Percentiles rank a stretch among this genome's conserved stretches.
These are phyloP conservation scores for Collariella sp. DNA, from an alignment of 495 filamentous ascomycete species.

Conservation along the genomic window DNA sequence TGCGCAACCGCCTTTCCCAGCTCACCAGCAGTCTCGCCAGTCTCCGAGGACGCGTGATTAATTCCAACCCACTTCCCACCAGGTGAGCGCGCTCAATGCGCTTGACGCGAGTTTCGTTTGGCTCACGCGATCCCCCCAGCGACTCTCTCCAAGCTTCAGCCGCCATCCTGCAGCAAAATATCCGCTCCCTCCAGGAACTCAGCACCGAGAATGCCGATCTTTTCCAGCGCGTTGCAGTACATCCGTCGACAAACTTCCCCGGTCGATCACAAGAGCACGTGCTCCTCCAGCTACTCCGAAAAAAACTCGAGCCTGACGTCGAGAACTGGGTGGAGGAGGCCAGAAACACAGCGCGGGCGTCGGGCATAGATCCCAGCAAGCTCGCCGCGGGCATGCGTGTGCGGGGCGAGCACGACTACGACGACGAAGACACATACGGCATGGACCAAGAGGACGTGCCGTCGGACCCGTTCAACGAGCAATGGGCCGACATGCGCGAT, in stretches of 20 bases:
- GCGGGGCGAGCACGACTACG: slow-evolving; percentile 22
- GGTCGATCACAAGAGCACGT: slow-evolving; percentile 56
- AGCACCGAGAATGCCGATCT: slow-evolving; percentile 50
- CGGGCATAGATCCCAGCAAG: slow-evolving; percentile 16
- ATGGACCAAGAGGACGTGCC: slow-evolving; percentile 25
- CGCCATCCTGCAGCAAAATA: slow-evolving; percentile 55
- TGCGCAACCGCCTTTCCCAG: slow-evolving; percentile 61
- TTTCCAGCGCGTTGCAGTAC: slow-evolving; percentile 54
- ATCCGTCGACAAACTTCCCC: slow-evolving; percentile 69
- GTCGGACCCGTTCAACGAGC: slow-evolving; percentile 32
- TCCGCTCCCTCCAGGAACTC: slow-evolving; percentile 51
- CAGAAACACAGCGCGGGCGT: slow-evolving; percentile 28
- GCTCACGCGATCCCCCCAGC: slow-evolving; percentile 31
- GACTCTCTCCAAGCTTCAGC: slow-evolving; percentile 61
- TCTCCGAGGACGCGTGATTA: slow-evolving; percentile 37
- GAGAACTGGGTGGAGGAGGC: slow-evolving; percentile 64
- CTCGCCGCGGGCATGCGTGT: slow-evolving; percentile 5
- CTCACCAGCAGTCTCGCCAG: slow-evolving; percentile 58
- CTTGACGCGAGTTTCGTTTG: neutral
- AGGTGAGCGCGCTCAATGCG: slow-evolving; percentile 16
- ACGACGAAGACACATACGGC: slow-evolving; percentile 21
- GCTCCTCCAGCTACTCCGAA: slow-evolving; percentile 59
- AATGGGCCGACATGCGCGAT: slow-evolving; percentile 36
- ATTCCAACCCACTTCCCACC: slow-evolving; percentile 32
- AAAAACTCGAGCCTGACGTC: slow-evolving; percentile 69